Conservation (phyloP, 2,329 filamentous ascomycete genomes). For the Aspergillus felis region DNA sequence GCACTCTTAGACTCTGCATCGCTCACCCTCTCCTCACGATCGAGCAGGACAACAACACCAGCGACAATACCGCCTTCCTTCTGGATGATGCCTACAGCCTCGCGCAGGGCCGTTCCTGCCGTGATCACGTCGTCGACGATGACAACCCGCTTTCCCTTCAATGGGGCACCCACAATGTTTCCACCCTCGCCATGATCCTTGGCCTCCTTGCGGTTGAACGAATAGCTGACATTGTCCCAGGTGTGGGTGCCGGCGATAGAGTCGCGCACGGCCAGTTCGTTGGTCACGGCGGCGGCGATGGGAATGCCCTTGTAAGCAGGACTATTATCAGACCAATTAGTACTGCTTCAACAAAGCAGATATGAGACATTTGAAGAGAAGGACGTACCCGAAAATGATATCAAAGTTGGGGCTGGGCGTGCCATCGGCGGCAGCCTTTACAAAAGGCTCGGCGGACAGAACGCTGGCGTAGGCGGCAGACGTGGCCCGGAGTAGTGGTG, state of each 20-base stretch:
- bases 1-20: conserved; percentile 69
- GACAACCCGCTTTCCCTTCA: conserved; percentile 80
- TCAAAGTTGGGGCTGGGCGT: conserved; percentile 59
- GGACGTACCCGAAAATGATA: conserved; percentile 68
- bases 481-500: conserved; percentile 71
- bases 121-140: conserved; percentile 97
- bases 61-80: conserved; percentile 79
- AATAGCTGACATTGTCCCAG: conserved; percentile 72
- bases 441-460: conserved; percentile 47
- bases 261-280: conserved; percentile 70
- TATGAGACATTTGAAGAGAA: neutral
- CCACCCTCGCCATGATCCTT: conserved; percentile 96
- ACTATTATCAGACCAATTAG: neutral
- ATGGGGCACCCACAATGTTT: conserved; percentile 79
- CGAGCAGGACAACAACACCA: conserved; percentile 82
- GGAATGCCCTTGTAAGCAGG: conserved; percentile 98
- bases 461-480: conserved; percentile 73
- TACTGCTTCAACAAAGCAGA: neutral
- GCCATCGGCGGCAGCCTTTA: conserved; percentile 31
- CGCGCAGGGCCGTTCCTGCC: conserved; percentile 87
- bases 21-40: conserved; percentile 62
- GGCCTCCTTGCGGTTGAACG: conserved; percentile 92
- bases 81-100: conserved; percentile 85
- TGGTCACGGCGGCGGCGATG: conserved; percentile 71
- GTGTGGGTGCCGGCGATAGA: conserved; percentile 35